These are phyloP conservation scores for Pezizomycotina sp. DNA, from an alignment of 2,329 filamentous ascomycete genomes.

Conservation along the genomic window DNA sequence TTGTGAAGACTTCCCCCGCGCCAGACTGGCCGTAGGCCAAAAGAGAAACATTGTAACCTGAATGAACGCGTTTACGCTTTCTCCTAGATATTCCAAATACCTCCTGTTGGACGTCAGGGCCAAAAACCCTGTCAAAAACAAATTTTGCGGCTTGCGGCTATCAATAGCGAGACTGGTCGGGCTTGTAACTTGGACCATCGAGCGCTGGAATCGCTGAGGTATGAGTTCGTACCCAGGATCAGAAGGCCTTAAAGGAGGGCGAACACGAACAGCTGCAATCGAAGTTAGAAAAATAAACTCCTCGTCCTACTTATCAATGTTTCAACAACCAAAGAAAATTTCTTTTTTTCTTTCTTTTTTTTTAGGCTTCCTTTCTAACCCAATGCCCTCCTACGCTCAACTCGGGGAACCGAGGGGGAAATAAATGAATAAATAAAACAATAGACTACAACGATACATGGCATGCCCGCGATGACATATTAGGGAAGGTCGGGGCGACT, in stretches of 20 bases:
- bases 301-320: not conserved
- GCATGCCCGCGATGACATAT: not conserved
- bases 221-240: conserved; percentile 93
- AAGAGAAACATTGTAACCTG: conserved; percentile 98
- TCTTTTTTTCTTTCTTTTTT: too few species aligned
- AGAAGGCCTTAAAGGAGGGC: conserved; percentile 62
- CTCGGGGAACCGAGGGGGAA: not conserved
- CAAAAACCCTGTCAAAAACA: conserved; percentile 95
- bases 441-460: not conserved
- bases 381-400: not conserved
- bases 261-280: conserved; percentile 66
- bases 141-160: conserved; percentile 77
- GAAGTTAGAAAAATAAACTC: not conserved
- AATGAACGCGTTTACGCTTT: conserved; percentile 76
- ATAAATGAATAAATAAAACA: not conserved
- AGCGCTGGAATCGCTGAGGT: conserved; percentile 81
- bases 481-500: not conserved
- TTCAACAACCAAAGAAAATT: not conserved
- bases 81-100: conserved; percentile 87
- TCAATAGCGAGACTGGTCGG: conserved; percentile 76
- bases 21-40: conserved; percentile 95
- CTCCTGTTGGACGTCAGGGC: conserved; percentile 70
- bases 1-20: conserved; percentile 94
- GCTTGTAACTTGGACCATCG: conserved; percentile 79
- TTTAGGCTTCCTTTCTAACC: too few species aligned